Evolutionary conservation across 441 rosid genomes (phyloP).

Genomic region (Eruca vesicaria): DNA sequence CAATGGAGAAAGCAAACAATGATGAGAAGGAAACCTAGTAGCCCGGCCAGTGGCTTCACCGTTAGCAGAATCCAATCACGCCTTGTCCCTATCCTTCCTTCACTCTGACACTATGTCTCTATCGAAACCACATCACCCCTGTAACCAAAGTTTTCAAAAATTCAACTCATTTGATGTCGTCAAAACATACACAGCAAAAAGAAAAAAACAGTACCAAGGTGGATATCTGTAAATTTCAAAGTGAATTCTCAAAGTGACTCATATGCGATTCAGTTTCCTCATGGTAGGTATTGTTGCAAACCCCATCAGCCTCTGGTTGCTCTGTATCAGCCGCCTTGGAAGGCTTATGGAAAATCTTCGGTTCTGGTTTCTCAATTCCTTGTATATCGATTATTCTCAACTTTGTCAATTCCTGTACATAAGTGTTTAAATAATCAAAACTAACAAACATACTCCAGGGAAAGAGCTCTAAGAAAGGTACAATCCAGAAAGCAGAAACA

Average conservation of each 20-base stretch:
- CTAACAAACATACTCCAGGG: too few species aligned
- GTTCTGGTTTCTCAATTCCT: too few species aligned
- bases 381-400: too few species aligned
- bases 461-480: too few species aligned
- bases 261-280: constrained; percentile 92
- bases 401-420: too few species aligned
- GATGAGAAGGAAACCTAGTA: constrained; percentile 53
- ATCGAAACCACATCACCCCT: constrained; percentile 96
- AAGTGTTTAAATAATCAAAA: too few species aligned
- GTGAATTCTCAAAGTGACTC: constrained; percentile 98
- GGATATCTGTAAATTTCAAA: constrained; percentile 90
- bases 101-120: too few species aligned
- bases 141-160: constrained; percentile 15
- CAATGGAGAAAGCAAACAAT: background rate
- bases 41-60: constrained; percentile 94
- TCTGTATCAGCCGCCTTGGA: too few species aligned
- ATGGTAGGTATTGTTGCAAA: constrained; percentile 80
- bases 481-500: too few species aligned
- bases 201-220: constrained; percentile 57
- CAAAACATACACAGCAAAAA: background rate
- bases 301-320: too few species aligned
- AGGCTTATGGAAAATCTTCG: too few species aligned
- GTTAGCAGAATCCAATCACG: constrained; percentile 88
- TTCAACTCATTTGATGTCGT: background rate
- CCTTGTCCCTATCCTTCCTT: constrained; percentile 92